These are phyloP conservation scores for Hordeum pubiflorum DNA, from an alignment of 202 grass and related monocot species.

Conservation along the genomic window DNA sequence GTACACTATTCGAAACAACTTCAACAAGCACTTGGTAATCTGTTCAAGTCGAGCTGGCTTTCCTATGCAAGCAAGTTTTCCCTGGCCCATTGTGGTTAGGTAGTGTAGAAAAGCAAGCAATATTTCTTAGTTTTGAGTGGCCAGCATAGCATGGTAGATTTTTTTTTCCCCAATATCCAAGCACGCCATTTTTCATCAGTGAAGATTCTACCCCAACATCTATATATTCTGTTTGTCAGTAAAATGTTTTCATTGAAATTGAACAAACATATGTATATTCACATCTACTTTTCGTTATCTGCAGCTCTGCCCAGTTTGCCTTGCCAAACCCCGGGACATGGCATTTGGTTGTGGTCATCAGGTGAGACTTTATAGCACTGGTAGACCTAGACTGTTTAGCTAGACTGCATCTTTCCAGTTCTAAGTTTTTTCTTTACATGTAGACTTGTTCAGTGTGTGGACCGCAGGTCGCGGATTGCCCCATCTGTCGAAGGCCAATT, in stretches of 20 bases:
- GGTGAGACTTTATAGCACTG: slow-evolving; percentile 30
- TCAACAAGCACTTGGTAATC: too few relatives aligned
- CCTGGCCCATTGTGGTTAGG: neutral
- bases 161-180: neutral
- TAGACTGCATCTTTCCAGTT: neutral
- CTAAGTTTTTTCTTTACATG: neutral
- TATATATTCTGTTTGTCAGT: neutral
- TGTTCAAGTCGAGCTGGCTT: neutral
- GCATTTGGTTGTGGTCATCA: slow-evolving; percentile 95
- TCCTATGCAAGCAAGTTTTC: neutral
- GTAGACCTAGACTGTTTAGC: neutral
- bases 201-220: neutral
- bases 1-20: too few relatives aligned
- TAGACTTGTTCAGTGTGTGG: slow-evolving; percentile 85
- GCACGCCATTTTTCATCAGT: neutral
- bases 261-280: neutral
- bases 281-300: slow-evolving; percentile 1
- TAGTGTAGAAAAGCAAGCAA: neutral
- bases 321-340: slow-evolving; percentile 67
- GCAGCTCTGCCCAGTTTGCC: slow-evolving; percentile 79
- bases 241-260: neutral
- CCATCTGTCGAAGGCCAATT: slow-evolving; percentile 69
- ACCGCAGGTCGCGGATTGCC: slow-evolving; percentile 52
- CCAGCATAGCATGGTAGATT: neutral
- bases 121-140: neutral